Evolutionary conservation across 768 basidiomycete genomes (phyloP).

Genomic region (Lyophyllum shimeji): DNA sequence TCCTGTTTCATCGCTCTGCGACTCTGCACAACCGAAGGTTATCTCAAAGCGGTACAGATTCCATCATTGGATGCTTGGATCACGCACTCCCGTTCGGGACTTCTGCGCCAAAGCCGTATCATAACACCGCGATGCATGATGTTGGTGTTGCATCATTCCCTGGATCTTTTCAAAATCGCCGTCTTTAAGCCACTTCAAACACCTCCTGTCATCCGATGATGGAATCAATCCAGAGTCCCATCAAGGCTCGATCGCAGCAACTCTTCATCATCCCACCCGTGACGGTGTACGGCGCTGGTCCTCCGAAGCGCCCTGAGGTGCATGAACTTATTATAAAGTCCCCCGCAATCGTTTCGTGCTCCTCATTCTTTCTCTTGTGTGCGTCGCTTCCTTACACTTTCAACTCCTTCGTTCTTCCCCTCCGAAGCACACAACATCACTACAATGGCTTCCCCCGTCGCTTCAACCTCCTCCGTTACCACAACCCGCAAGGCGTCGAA

Average conservation of each 20-base stretch:
- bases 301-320: too few relatives aligned
- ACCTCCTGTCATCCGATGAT: conserved; percentile 15
- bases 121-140: background rate
- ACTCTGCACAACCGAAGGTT: background rate
- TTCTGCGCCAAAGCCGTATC: background rate
- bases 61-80: background rate
- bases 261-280: conserved; percentile 9
- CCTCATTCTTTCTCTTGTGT: background rate
- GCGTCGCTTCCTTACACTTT: background rate
- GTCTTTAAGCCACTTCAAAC: conserved; percentile 11
- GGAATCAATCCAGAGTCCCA: conserved; percentile 8
- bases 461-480: conserved; percentile 12
- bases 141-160: background rate
- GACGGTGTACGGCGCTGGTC: background rate
- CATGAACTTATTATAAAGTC: conserved; percentile 11
- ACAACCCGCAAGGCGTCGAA: conserved; percentile 12
- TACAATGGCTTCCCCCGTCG: conserved; percentile 14
- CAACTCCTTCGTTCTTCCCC: conserved; percentile 1
- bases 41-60: background rate
- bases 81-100: background rate
- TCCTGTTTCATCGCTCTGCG: conserved; percentile 1
- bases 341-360: background rate
- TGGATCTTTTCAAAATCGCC: background rate
- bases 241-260: conserved; percentile 3
- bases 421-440: background rate